Base-by-base conservation (phyloP, 805 yeast species). In the Myxozyma geophila region DNA sequence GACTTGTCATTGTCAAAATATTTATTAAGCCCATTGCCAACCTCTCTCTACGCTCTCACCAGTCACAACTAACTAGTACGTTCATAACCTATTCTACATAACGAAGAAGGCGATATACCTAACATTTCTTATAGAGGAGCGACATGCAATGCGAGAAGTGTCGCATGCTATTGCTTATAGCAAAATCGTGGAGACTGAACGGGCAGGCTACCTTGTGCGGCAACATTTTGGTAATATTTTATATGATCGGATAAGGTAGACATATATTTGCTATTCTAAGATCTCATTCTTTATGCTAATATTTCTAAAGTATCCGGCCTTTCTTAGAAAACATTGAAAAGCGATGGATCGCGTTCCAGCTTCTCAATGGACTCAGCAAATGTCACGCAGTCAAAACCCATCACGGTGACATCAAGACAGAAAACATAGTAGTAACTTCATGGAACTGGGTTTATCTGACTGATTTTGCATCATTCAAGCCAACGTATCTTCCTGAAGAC, bases 331-430 rank as follows among this genome's bases (percentile, higher is more conserved):
- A 83, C 2, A 81, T 88, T 44, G 98, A 95, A 74, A 88, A 91
- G 74, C 82, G 82, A 68, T 95, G 97, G 89, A 81, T 93, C 41
- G 84, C 86, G 4, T 95, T 85, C 72, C 99, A 95, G 75, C 75
- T 93, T 61, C 73, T 95, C 36, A 79, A 81, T n/a, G 83, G 87
- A 0, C 70, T 92, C 40, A 78, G 81, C 0, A 82, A 83, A 56
- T 81, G 92, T 60, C 98, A 95, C 73, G 78, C 78, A 5, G 72
- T 78, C 17, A 82, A 79, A 9, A 80, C 92, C 3, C 83, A 78
- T 60, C 99, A 95, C 75, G 98, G 99, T 7, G 98, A 95, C 78
- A 81, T 95, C 66, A 92, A 95, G 76, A 80, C 93, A 0, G 99
- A 95, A 75, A 95, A 95, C 74, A 83, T 95, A 13, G 77, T 95